These are phyloP conservation scores for Chionographis japonica DNA, from an alignment of 106 monocot genomes.

Conservation along the genomic window DNA sequence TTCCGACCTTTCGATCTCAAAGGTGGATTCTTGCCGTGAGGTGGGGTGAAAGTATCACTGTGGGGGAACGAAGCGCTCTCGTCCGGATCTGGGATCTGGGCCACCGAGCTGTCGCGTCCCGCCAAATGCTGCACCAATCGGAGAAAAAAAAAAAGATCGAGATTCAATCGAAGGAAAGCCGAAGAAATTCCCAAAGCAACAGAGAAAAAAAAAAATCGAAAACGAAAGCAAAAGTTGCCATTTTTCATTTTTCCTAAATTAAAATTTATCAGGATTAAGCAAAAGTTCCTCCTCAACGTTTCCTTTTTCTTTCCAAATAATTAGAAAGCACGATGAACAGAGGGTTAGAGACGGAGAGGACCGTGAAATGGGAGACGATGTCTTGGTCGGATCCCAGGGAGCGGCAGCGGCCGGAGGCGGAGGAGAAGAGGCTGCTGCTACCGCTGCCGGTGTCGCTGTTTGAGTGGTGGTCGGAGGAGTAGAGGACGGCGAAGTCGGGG, in stretches of 20 bases:
- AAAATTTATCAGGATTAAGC: neutral
- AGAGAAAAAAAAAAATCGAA: neutral
- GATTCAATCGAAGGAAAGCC: neutral
- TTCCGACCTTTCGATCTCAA: neutral
- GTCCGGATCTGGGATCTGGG: constrained; percentile 34
- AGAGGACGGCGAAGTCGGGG: constrained; percentile 1
- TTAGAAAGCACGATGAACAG: no score
- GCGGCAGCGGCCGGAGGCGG: constrained; percentile 5
- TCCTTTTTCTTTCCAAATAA: no score
- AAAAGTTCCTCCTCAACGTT: no score
- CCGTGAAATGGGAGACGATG: neutral
- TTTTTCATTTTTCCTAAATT: neutral
- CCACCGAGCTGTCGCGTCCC: constrained; percentile 26
- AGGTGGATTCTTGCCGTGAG: neutral
- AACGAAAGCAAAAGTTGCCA: neutral
- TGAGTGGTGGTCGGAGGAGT: constrained; percentile 10
- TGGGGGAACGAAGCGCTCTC: constrained; percentile 11
- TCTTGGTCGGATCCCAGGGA: constrained; percentile 14
- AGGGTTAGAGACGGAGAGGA: neutral
- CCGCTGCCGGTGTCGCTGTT: neutral
- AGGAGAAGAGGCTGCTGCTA: neutral
- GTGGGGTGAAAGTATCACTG: constrained; percentile 1
- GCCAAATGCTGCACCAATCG: constrained; percentile 46
- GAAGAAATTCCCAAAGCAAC: neutral
- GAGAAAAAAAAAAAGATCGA: neutral